Base-by-base conservation (phyloP, 306 rosid genomes). In the Prunus dulcis region DNA sequence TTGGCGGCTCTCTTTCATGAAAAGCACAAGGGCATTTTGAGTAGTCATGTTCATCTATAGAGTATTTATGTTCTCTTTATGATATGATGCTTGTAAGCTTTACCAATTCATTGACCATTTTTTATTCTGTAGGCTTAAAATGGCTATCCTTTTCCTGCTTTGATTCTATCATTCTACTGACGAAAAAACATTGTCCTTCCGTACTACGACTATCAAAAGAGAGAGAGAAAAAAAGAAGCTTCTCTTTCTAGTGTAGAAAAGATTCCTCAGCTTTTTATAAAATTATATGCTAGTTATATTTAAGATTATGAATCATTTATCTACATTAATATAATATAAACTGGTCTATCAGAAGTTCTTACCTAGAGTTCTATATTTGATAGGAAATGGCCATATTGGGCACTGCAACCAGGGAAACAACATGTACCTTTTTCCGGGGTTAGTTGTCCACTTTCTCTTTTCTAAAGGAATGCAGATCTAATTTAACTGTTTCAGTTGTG, bases 351-450 rank as follows among this genome's bases (percentile, higher is more conserved):
- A 2, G 28, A 57, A 57, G 63, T 14, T 57, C 63, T 64, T 69
- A 51, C 72, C 57, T 2, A 53, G 52, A 6, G 25, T 30, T 58
- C 58, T 73, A 23, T 23, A 46, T 73, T 84, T 57, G 76, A 78
- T 83, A 95, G 99, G 93, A 52, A 88, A 96, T 81, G 98, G 93
- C 77, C 84, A 8, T 22, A 80, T 88, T 77, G 99, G 99, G 74
- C 97, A 92, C 87, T 96, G 96, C 89, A 96, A 96, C 88, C 99
- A 96, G 82, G 99, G 99, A 74, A 96, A 96, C 88, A 96, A 96
- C 87, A 96, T 96, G 99, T 96, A 96, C 85, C 98, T 96, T 53
- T 96, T 96, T 88, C 99, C 99, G 25, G 99, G 99, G 99, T 92
- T 83, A 74, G 97, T 84, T 65, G 67, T 34, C 68, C 82, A 32